Evolutionary conservation across 2,329 filamentous ascomycete genomes (phyloP).

Genomic region (Pseudogymnoascus sp.): DNA sequence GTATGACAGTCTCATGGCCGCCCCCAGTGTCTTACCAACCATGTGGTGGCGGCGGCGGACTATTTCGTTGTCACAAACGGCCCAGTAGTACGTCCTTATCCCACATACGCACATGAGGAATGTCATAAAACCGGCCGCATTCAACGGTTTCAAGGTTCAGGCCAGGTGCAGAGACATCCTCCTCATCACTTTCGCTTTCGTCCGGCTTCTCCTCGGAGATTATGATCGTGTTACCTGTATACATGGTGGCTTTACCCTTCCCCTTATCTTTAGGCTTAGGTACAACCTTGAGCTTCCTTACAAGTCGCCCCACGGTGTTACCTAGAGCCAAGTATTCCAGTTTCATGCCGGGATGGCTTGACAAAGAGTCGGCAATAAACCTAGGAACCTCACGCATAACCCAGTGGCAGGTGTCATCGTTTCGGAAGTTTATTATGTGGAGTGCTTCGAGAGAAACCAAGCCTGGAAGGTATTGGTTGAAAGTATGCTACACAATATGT

Average conservation of each 20-base stretch:
- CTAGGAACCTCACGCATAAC: slow-evolving; percentile 49
- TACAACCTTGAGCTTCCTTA: slow-evolving; percentile 26
- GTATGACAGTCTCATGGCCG: not conserved
- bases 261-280: slow-evolving; percentile 22
- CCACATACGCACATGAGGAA: slow-evolving; percentile 48
- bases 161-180: slow-evolving; percentile 22
- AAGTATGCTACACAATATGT: slow-evolving; percentile 41
- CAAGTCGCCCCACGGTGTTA: slow-evolving; percentile 42
- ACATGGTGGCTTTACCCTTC: slow-evolving; percentile 19
- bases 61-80: slow-evolving; percentile 30
- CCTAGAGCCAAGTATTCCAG: slow-evolving; percentile 53
- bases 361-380: slow-evolving; percentile 53
- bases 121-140: slow-evolving; percentile 37
- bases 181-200: slow-evolving; percentile 27
- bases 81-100: slow-evolving; percentile 47
- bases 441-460: slow-evolving; percentile 46
- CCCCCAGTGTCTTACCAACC: not conserved
- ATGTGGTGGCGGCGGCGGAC: not conserved
- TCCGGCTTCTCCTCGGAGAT: slow-evolving; percentile 22
- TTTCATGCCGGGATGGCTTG: slow-evolving; percentile 47
- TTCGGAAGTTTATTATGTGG: slow-evolving; percentile 47
- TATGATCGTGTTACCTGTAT: slow-evolving; percentile 16
- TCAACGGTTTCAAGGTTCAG: slow-evolving; percentile 35
- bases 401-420: slow-evolving; percentile 49
- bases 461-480: slow-evolving; percentile 47